Base-by-base conservation (phyloP, 2,329 filamentous ascomycete genomes). In the Biscogniauxia mediterranea region DNA sequence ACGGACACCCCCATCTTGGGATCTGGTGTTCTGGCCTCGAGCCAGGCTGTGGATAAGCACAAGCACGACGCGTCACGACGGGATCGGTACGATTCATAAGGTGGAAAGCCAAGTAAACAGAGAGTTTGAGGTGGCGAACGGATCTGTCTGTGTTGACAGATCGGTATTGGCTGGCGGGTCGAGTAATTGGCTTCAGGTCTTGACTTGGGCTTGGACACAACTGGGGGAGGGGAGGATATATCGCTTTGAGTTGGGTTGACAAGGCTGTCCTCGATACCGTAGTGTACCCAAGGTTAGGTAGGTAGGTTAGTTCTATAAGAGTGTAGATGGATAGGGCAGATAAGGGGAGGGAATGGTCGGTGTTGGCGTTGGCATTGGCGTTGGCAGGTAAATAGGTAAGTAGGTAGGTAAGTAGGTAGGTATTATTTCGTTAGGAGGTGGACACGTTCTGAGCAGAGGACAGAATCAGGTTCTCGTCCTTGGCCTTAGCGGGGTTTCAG, bases 1-100 rank as follows among this genome's bases (percentile, higher is more conserved):
- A 93, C 86, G 67, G 93, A 96, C 77, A 90, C 82, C 71, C 87
- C 89, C 92, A 97, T 97, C 71, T 77, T 88, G 81, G 38, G 77
- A 75, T 75, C 64, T 63, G 65, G 61, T 58, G 51, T 46, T 46
- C 52, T 32, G 52, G 66, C 65, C 61, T 57, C 61, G 62, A 61
- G 63, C 62, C 61, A 62, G 56, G 60, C 60, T 32, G 26, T 25
- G 50, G 25, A 55, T 46, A 26, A 25, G 57, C 64, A 62, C 60
- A 32, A 25, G 57, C 64, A 62, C 60, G 51, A 49, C 46, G 53
- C 46, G 50, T 58, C 51, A 55, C 46, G 57, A 49, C 52, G 1
- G 26, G 17, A 54, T 61, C 20, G 60, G 60, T n/a, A 9, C 52
- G 53, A 25, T 17, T 28, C n/a, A 58, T 46, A 52, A 19, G 55